phyloP scores from a whole-genome alignment of 2,329 filamentous ascomycete species.

The Teratosphaeria viscida region DNA sequence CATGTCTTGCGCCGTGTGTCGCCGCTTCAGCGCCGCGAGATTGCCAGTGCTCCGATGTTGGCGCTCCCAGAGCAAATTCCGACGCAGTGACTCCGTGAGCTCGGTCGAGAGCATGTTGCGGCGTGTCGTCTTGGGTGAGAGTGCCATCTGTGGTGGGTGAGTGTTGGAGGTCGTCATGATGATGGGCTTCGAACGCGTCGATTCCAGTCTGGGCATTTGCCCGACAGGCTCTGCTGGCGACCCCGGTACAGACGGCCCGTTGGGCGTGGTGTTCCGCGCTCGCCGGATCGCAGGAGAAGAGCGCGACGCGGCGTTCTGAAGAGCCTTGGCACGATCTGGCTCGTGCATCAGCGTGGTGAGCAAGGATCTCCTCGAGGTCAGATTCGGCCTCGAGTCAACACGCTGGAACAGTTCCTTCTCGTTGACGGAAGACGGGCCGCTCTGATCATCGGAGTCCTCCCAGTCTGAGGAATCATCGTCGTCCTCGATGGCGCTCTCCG shows the following conservation, averaged over 20 bases:
- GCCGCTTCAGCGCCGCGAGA: slow-evolving; percentile 77
- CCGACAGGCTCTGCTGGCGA: slow-evolving; percentile 31
- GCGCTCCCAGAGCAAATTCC: slow-evolving; percentile 87
- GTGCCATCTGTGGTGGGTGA: slow-evolving; percentile 53
- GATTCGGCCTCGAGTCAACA: slow-evolving; percentile 75
- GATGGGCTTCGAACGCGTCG: slow-evolving; percentile 54
- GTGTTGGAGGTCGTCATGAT: slow-evolving; percentile 58
- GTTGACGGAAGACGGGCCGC: slow-evolving; percentile 63
- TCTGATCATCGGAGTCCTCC: slow-evolving; percentile 62
- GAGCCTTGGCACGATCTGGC: slow-evolving; percentile 57
- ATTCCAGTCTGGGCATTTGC: slow-evolving; percentile 22
- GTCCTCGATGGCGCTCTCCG: slow-evolving; percentile 69
- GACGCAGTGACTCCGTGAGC: slow-evolving; percentile 81
- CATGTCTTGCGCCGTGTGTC: slow-evolving; percentile 84
- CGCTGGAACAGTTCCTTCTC: slow-evolving; percentile 77
- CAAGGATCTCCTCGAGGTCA: slow-evolving; percentile 76
- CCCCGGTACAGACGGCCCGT: slow-evolving; percentile 53
- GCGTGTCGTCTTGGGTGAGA: slow-evolving; percentile 84
- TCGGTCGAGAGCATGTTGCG: slow-evolving; percentile 94
- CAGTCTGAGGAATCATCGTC: slow-evolving; percentile 38
- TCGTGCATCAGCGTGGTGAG: slow-evolving; percentile 84
- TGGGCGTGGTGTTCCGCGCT: slow-evolving; percentile 58
- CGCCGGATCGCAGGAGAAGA: slow-evolving; percentile 46
- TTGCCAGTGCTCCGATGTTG: slow-evolving; percentile 87
- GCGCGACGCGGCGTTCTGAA: slow-evolving; percentile 55